These are phyloP conservation scores for Ocimum tenuiflorum DNA, from an alignment of 257 asterid genomes.

Conservation along the genomic window DNA sequence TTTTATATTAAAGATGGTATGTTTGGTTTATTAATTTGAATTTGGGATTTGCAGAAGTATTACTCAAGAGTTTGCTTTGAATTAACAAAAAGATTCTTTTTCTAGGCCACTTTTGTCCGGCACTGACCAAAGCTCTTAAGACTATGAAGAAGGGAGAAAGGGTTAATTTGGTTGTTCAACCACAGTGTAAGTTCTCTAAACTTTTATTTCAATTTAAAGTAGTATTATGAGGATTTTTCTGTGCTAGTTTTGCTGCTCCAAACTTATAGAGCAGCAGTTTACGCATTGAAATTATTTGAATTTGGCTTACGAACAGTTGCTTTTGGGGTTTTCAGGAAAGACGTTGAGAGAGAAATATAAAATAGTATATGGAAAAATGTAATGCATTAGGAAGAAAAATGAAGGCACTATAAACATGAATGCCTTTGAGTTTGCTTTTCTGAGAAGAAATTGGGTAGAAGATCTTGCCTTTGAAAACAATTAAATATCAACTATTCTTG, in stretches of 20 bases:
- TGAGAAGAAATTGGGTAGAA: too few species aligned
- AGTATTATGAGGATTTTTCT: background rate
- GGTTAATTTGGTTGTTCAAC: constrained; percentile 51
- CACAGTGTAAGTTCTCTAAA: constrained; percentile 40
- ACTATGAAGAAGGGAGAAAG: constrained; percentile 70
- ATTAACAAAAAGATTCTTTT: constrained; percentile 12
- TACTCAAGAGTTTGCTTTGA: background rate
- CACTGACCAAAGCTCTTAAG: constrained; percentile 56
- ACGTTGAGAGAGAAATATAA: too few species aligned
- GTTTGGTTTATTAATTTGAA: background rate
- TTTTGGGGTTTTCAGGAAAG: background rate
- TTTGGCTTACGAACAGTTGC: background rate
- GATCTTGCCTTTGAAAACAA: too few species aligned
- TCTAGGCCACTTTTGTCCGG: constrained; percentile 61
- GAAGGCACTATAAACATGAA: too few species aligned
- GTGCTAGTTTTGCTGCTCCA: background rate
- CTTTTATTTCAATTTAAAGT: background rate
- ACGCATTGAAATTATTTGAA: background rate
- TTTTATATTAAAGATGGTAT: constrained; percentile 63
- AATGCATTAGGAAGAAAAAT: too few species aligned
- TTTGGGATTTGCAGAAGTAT: background rate
- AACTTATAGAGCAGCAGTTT: background rate
- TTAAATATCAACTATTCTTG: too few species aligned
- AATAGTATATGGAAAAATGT: too few species aligned
- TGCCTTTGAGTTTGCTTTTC: too few species aligned